Percentiles rank a stretch among this genome's conserved stretches.
These are phyloP conservation scores for Cryphonectria japonica DNA, from an alignment of 2,329 filamentous ascomycete genomes.

Conservation along the genomic window DNA sequence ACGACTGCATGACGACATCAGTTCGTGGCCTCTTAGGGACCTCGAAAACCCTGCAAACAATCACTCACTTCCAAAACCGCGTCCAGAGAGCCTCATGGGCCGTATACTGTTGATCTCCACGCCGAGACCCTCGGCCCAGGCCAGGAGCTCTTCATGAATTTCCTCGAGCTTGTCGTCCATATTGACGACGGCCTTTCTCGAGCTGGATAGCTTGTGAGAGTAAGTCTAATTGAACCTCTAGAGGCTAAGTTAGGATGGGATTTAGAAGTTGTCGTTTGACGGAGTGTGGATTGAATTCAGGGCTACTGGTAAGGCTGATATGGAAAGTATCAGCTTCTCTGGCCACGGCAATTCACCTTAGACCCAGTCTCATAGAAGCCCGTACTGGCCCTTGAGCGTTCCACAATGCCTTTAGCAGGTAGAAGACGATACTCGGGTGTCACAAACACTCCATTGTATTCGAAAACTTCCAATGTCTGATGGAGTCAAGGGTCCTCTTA, in stretches of 20 bases:
- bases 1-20: conserved; percentile 10
- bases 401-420: neutral
- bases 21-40: neutral
- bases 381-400: neutral
- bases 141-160: conserved; percentile 56
- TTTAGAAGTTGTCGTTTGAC: neutral
- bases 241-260: neutral
- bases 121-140: conserved; percentile 69
- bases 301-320: neutral
- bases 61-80: conserved; percentile 65
- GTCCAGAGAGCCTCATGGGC: conserved; percentile 68
- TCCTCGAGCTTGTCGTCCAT: conserved; percentile 33
- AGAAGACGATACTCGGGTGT: neutral
- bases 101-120: conserved; percentile 69
- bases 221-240: neutral
- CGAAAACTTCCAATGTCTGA: neutral
- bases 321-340: neutral
- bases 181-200: neutral
- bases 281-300: neutral
- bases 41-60: neutral
- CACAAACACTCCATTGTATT: neutral
- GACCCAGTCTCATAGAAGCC: neutral
- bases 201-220: neutral
- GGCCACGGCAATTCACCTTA: neutral
- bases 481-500: neutral